These are phyloP conservation scores for Colletotrichum cereale DNA, from an alignment of 2,329 filamentous ascomycete species.

Conservation along the genomic window DNA sequence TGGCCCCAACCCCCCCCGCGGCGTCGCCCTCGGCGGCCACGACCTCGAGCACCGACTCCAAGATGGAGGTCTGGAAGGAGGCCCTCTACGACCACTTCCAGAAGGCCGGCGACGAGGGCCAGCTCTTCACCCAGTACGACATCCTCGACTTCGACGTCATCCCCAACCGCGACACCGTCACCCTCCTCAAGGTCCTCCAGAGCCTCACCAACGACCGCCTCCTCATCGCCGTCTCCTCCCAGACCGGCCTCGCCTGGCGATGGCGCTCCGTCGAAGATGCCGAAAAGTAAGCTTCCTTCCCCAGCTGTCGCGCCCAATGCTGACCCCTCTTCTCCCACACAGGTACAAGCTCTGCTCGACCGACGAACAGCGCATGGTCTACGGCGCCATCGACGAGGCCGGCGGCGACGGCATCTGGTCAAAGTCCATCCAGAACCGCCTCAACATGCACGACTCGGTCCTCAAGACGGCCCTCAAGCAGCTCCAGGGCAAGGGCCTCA, in stretches of 20 bases:
- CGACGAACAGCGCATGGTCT: conserved; percentile 86
- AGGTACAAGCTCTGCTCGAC: conserved; percentile 72
- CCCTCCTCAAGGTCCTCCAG: conserved; percentile 69
- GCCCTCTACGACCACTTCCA: conserved; percentile 68
- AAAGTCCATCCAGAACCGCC: conserved; percentile 82
- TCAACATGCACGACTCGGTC: conserved; percentile 86
- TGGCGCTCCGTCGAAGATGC: conserved; percentile 71
- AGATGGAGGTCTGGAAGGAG: conserved; percentile 66
- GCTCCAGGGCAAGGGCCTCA: conserved; percentile 84
- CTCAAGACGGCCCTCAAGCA: conserved; percentile 86
- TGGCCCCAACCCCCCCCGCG: conserved; percentile 28
- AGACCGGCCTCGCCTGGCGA: conserved; percentile 66
- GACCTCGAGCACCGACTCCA: conserved; percentile 48
- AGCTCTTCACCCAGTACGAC: conserved; percentile 70
- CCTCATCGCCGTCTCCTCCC: conserved; percentile 62
- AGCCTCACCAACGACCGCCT: conserved; percentile 71
- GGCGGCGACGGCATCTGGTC: conserved; percentile 92
- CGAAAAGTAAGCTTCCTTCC: conserved; percentile 63
- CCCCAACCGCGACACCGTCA: conserved; percentile 66
- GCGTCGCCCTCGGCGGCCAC: conserved; percentile 39
- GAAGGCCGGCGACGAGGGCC: conserved; percentile 60
- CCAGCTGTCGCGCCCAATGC: background rate
- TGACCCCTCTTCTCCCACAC: background rate
- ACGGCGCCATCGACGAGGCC: conserved; percentile 88
- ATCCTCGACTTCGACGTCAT: conserved; percentile 69